Base-by-base conservation (phyloP, 441 rosid genomes). In the Brassica hybrid region DNA sequence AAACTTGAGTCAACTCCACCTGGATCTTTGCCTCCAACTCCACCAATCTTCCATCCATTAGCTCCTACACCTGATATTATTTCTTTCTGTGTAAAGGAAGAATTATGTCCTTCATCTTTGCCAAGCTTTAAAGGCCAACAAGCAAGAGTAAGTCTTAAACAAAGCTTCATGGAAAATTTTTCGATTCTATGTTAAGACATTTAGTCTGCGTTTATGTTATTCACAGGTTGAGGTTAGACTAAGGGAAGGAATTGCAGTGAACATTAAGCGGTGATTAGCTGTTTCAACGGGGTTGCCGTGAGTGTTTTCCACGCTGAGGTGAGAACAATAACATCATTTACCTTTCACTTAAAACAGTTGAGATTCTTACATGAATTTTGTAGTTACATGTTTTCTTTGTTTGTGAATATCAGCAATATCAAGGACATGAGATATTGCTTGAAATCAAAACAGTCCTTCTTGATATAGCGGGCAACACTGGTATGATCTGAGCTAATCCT, bases 301-400 rank as follows among this genome's bases (percentile, higher is more conserved):
- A 90, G 86, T 80, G 87, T 88, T 63, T 89, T 88, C 84, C 88
- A 85, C 36, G 94, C 94, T 74, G 94, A 89, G 94, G 94, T 89
- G 62, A 69, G 45, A 0, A 74, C 16, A 21, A 38, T n/a, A 23
- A 14, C n/a, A 43, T 12, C 71, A 66, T 62, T 38, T 36, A 64
- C 7, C 12, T 45, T 16, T 59, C 11, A 48, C 25, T 13, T 10
- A 19, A 77, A 32, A 65, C 16, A 23, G 68, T 60, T 71, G 2
- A 0, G 23, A 67, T 25, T 67, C 36, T 6, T 61, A 3, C 11
- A 18, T 41, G 56, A 17, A 9, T 16, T 21, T 74, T 2, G 56
- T 61, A 27, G 34, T 59, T 43, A 65, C 60, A 61, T 58, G 64
- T 70, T 30, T 1, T 30, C 5, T 34, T 34, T 34, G 38, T 6